These are phyloP conservation scores for Teunomyces pallodes DNA, from an alignment of 805 yeast genomes.

Conservation along the genomic window DNA sequence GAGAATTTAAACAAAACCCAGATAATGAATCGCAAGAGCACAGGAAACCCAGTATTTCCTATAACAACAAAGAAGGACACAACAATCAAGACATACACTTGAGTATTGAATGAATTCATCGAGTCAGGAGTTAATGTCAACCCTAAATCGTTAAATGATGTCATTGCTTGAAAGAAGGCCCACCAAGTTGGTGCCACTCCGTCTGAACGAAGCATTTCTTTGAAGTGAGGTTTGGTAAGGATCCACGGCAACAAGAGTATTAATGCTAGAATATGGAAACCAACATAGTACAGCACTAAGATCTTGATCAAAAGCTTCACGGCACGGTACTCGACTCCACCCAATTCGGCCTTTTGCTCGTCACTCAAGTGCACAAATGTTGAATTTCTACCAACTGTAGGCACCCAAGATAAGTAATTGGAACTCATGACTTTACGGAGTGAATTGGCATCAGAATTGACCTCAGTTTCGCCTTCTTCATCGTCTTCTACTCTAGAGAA, in stretches of 20 bases:
- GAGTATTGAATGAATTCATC: constrained; percentile 61
- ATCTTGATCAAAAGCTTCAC: constrained; percentile 70
- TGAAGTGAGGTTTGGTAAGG: constrained; percentile 37
- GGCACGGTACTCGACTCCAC: constrained; percentile 96
- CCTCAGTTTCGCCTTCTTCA: constrained; percentile 16
- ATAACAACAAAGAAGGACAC: constrained; percentile 72
- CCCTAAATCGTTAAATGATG: constrained; percentile 85
- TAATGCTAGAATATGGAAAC: constrained; percentile 62
- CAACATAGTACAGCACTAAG: constrained; percentile 65
- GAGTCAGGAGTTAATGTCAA: constrained; percentile 79
- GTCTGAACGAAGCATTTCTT: constrained; percentile 40
- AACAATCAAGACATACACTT: constrained; percentile 63
- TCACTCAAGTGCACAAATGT: constrained; percentile 80
- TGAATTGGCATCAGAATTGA: constrained; percentile 10
- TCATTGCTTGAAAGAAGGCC: constrained; percentile 81
- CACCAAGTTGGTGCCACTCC: constrained; percentile 88
- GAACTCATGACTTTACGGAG: constrained; percentile 42
- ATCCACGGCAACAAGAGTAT: constrained; percentile 60
- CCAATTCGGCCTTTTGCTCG: constrained; percentile 87
- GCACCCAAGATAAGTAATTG: constrained; percentile 82
- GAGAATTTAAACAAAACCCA: constrained; percentile 75
- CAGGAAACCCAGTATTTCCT: constrained; percentile 96
- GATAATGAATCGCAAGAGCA: constrained; percentile 72
- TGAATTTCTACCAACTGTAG: constrained; percentile 91
- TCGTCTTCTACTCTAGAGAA: constrained; percentile 8